These are phyloP conservation scores for Sugiyamaella floridensis DNA, from an alignment of 805 yeast genomes.

Conservation along the genomic window DNA sequence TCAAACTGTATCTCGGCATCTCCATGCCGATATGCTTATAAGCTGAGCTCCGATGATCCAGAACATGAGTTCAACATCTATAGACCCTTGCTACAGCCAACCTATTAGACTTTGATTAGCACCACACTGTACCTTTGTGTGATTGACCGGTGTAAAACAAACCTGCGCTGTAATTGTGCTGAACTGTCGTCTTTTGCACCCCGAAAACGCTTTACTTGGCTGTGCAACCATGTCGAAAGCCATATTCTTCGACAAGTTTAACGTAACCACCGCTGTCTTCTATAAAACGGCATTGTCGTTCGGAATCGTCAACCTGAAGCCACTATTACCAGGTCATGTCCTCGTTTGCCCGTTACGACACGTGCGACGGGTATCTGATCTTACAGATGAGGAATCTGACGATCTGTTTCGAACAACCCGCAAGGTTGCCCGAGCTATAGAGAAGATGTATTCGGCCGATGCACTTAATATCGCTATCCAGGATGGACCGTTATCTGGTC, in stretches of 20 bases:
- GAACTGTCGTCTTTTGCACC: no score
- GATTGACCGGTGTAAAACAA: no score
- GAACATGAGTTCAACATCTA: no score
- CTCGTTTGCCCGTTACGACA: constrained; percentile 75
- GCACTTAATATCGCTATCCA: constrained; percentile 86
- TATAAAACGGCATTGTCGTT: constrained; percentile 59
- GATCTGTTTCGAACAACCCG: constrained; percentile 80
- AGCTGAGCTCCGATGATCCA: no score
- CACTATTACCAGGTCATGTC: constrained; percentile 91
- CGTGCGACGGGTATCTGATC: constrained; percentile 60
- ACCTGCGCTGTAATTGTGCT: no score
- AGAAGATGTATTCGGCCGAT: constrained; percentile 64
- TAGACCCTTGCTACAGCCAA: no score
- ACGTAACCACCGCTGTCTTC: constrained; percentile 32
- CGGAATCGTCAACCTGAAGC: constrained; percentile 87
- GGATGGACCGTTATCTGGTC: constrained; percentile 96
- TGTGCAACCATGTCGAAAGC: constrained; percentile 4
- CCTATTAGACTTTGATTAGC: no score
- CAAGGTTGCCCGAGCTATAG: constrained; percentile 60
- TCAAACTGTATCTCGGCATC: no score
- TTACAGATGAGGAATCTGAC: constrained; percentile 57
- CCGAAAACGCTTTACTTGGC: no score
- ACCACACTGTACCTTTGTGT: no score
- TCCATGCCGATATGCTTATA: no score
- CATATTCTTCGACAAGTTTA: constrained; percentile 28